phyloP scores from a whole-genome alignment of 352 stramenopile species.

The Globisporangium alternatum region DNA sequence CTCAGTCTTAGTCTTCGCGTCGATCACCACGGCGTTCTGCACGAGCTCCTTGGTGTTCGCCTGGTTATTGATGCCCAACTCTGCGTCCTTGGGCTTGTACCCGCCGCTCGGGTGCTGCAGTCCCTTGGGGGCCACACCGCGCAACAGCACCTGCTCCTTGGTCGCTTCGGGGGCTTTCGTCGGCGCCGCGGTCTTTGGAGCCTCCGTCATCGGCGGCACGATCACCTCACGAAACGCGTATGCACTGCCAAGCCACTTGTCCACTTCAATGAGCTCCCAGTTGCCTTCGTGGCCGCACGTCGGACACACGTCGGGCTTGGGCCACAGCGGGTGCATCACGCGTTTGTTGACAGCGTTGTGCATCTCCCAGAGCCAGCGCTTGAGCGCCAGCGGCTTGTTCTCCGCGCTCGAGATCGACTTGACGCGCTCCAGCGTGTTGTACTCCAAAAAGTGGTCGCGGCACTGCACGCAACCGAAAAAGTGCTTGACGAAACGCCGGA shows the following conservation, averaged over 20 bases:
- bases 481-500: conserved; percentile 82
- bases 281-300: conserved; percentile 57
- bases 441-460: conserved; percentile 73
- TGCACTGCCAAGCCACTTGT: conserved; percentile 68
- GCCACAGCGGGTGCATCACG: conserved; percentile 70
- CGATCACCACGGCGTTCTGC: conserved; percentile 19
- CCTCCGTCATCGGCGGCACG: conserved; percentile 28
- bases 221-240: conserved; percentile 64
- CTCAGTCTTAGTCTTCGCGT: conserved; percentile 30
- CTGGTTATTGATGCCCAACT: conserved; percentile 60
- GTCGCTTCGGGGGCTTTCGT: conserved; percentile 4
- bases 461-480: conserved; percentile 84
- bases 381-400: conserved; percentile 63
- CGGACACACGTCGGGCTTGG: conserved; percentile 67
- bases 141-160: conserved; percentile 14
- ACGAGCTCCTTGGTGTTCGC: conserved; percentile 54
- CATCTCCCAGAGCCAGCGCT: conserved; percentile 81
- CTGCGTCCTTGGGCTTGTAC: conserved; percentile 67
- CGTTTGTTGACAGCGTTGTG: conserved; percentile 86
- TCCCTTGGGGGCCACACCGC: conserved; percentile 8
- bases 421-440: conserved; percentile 68
- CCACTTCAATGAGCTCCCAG: conserved; percentile 69
- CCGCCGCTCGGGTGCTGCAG: conserved; percentile 11
- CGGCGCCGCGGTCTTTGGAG: conserved; percentile 13
- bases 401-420: conserved; percentile 59